Percentiles rank a stretch among this genome's conserved stretches.
Conservation (phyloP, 768 basidiomycete genomes). For the Pleurotus pulmonarius region DNA sequence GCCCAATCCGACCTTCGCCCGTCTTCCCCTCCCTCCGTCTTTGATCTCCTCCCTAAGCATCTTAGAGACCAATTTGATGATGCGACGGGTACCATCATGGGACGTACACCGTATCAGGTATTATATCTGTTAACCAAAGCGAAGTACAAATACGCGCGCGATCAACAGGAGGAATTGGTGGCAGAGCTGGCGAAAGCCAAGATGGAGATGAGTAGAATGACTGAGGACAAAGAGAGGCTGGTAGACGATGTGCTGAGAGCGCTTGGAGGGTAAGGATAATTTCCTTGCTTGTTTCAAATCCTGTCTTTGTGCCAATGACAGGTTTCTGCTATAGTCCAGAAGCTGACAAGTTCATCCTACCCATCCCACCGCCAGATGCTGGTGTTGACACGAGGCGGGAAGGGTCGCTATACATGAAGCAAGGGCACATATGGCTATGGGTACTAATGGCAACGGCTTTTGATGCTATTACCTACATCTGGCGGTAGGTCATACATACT, state of each 20-base stretch:
- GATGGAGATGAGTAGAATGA: slow-evolving; percentile 48
- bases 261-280: slow-evolving; percentile 45
- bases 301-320: neutral
- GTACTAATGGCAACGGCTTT: neutral
- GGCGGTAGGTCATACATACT: too few species aligned
- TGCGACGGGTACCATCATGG: slow-evolving; percentile 59
- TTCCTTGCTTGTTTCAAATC: neutral
- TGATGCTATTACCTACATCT: neutral
- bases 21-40: neutral
- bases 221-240: slow-evolving; percentile 56
- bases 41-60: slow-evolving; percentile 30
- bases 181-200: slow-evolving; percentile 60
- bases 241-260: slow-evolving; percentile 49
- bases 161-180: slow-evolving; percentile 62
- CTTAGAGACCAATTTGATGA: slow-evolving; percentile 50
- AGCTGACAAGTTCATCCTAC: slow-evolving; percentile 22
- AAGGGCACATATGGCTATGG: neutral
- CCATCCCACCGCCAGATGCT: slow-evolving; percentile 12
- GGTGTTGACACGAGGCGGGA: neutral
- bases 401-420: neutral
- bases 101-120: slow-evolving; percentile 64
- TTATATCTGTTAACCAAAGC: slow-evolving; percentile 77
- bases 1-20: neutral
- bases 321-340: slow-evolving; percentile 10
- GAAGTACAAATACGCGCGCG: slow-evolving; percentile 64